Evolutionary conservation across 768 basidiomycete genomes (phyloP).

Genomic region (Amanita pallidorosea): DNA sequence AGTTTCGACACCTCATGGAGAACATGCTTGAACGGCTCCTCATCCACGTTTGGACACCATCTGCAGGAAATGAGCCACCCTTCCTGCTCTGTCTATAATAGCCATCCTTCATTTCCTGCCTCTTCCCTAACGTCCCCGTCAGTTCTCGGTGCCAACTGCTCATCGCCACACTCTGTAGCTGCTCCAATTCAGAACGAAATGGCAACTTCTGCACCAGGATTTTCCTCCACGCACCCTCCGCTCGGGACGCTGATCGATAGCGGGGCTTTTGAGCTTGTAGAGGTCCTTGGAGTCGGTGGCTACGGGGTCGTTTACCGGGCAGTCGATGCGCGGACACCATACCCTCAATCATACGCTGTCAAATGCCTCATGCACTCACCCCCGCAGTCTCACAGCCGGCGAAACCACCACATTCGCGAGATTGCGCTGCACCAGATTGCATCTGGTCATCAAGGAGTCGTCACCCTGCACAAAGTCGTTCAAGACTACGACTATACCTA

Average conservation of each 20-base stretch:
- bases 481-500: slow-evolving; percentile 76
- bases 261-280: slow-evolving; percentile 70
- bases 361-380: slow-evolving; percentile 70
- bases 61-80: slow-evolving; percentile 1
- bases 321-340: slow-evolving; percentile 43
- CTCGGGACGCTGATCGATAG: slow-evolving; percentile 79
- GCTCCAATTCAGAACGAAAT: background rate
- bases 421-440: slow-evolving; percentile 72
- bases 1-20: slow-evolving; percentile 6
- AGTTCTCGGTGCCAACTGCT: background rate
- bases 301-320: slow-evolving; percentile 95
- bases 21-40: slow-evolving; percentile 5
- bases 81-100: slow-evolving; percentile 4
- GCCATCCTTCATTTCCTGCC: slow-evolving; percentile 1
- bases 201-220: background rate
- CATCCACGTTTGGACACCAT: slow-evolving; percentile 5
- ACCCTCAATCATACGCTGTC: slow-evolving; percentile 65
- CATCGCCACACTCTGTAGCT: background rate
- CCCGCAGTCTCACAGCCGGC: slow-evolving; percentile 35
- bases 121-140: background rate
- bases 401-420: slow-evolving; percentile 80
- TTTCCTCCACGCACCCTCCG: slow-evolving; percentile 26
- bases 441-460: slow-evolving; percentile 69
- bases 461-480: slow-evolving; percentile 81
- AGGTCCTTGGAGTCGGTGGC: slow-evolving; percentile 85